A percentile compares a stretch with the other conserved stretches of the same genome.
phyloP scores from a whole-genome alignment of 306 rosid species.

The Corylus americana region DNA sequence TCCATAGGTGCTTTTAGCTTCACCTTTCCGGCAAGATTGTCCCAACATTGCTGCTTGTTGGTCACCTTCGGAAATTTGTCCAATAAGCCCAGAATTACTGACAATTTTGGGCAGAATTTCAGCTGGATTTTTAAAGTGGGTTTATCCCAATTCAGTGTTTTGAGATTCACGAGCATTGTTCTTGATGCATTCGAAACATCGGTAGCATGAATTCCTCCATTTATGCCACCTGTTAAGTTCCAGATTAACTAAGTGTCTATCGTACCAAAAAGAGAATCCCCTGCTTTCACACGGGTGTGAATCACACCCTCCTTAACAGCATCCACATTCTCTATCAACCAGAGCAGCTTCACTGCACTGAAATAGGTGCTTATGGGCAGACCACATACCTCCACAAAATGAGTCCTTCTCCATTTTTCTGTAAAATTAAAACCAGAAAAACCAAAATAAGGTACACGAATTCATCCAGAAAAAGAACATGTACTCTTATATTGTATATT shows the following conservation, averaged over 20 bases:
- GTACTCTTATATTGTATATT: neutral
- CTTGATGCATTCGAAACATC: constrained; percentile 90
- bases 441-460: neutral
- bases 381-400: constrained; percentile 76
- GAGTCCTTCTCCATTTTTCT: constrained; percentile 83
- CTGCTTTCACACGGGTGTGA: no score
- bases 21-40: no score
- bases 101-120: constrained; percentile 74
- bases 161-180: constrained; percentile 91
- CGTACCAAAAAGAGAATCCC: constrained; percentile 87
- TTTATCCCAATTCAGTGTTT: constrained; percentile 73
- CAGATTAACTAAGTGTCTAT: constrained; percentile 90
- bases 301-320: constrained; percentile 58
- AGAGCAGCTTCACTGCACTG: constrained; percentile 76
- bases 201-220: constrained; percentile 77
- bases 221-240: constrained; percentile 78
- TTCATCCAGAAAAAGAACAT: neutral
- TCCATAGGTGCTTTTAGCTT: no score
- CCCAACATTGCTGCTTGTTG: no score
- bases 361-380: constrained; percentile 87
- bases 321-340: constrained; percentile 81
- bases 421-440: constrained; percentile 17
- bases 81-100: constrained; percentile 79
- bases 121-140: constrained; percentile 51
- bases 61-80: constrained; percentile 50